Evolutionary conservation across 1,284 basidiomycete species (phyloP), one percentile per base, ranked within the genome.

Genomic region (Anthracocystis setariae): DNA sequence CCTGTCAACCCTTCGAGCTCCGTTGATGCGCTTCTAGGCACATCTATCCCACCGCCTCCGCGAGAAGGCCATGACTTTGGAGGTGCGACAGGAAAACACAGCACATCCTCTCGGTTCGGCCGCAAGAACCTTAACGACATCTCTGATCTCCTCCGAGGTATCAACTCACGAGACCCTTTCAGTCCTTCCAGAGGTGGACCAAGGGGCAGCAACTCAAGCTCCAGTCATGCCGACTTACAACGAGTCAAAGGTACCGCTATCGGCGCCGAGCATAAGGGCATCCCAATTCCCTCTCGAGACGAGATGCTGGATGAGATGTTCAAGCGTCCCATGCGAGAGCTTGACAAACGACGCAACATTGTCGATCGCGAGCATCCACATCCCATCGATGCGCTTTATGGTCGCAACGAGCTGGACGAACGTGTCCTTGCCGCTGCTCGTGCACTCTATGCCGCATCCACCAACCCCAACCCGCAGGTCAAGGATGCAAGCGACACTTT

Each of bases 331-430:
- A 53, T 72, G 23, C 46, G 60, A 20, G 69, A 72, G 60, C 45
- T 72, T 4, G 60, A 73, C 8, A 57, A 73, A 13, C 21, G 56
- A 29, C 43, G 64, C 13, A 15, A 40, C 18, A 53, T 62, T 13
- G 53, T 76, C 5, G 71, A 74, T 37, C 60, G 76, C 8, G 76
- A 78, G 50, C 62, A 69, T 47, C 76, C 76, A 2, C 76, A 78
- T 51, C 63, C 74, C 24, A 70, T 78, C 32, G 76, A 78, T 51
- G 67, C 73, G 12, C 53, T 77, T 20, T 59, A 76, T 21, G 76
- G 76, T 0, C 47, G 76, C 10, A 78, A 78, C 56, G 74, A 76
- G 60, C 51, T 78, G n/a, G 76, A 78, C 32, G 78, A 79, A 42
- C 59, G 74, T 12, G 59, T 79, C 8, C 59, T 78, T 12, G 66